Base-by-base conservation (phyloP, 306 rosid species). In the Fragaria nilgerrensis region DNA sequence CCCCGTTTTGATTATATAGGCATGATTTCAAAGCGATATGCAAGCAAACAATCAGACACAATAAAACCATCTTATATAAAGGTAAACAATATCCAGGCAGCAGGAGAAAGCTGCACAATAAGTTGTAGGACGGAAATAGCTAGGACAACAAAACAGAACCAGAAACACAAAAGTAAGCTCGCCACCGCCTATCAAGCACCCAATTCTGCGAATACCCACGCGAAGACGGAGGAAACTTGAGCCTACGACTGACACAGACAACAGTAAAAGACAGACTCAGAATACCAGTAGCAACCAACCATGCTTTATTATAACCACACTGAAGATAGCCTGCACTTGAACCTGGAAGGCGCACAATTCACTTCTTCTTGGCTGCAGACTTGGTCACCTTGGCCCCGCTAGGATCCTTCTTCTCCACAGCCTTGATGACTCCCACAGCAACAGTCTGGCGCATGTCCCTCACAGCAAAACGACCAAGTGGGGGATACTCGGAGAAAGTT, bases 361-460 rank as follows among this genome's bases (percentile, higher is more conserved):
- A 88, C 81, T 93, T 93, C 81, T 90, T 93, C 93, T 93, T 93
- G 55, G 78, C 87, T 0, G 98, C 97, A 37, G 97, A 85, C 79
- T 93, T 87, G 79, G 96, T 92, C 10, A 88, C 79, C 90, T 93
- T 93, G 25, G 92, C 93, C 12, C 93, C 95, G 4, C 72, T 44
- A 0, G 98, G 84, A 2, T 93, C 98, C 92, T 93, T 93, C 98
- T 93, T 93, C 80, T 93, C 98, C 17, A 91, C 97, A 9, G 70
- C 74, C 88, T 93, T 93, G 85, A 93, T 88, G 72, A 93, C 98
- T 55, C 98, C 97, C 1, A 93, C 98, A 34, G 98, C 98, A 70
- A 93, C 93, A 2, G 98, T 93, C 76, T 93, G 98, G 5, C 98
- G 91, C 97, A 94, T 94, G 87, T 94, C 96, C 39, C 98, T 81